A percentile compares a stretch with the other conserved stretches of the same genome.
Conservation (phyloP, 2,329 filamentous ascomycete genomes). For the Colletotrichum sp. region DNA sequence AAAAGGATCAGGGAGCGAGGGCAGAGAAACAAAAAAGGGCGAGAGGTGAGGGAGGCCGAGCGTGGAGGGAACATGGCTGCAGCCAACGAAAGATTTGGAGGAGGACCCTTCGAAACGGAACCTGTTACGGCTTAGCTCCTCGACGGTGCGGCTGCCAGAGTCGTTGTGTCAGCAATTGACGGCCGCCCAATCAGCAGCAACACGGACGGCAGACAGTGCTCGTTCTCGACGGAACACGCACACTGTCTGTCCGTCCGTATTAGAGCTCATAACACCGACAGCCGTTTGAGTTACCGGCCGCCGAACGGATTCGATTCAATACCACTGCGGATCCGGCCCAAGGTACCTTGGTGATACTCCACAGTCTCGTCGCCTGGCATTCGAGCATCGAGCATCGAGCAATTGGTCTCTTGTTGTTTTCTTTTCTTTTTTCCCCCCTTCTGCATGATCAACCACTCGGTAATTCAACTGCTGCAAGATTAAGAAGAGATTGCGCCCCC, state of each 20-base stretch:
- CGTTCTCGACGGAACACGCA: not conserved
- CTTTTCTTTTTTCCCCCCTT: not conserved
- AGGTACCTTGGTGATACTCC: not conserved
- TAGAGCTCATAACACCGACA: not conserved
- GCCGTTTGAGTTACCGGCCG: not conserved
- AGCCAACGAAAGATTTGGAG: not conserved
- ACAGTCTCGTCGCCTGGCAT: not conserved
- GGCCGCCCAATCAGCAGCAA: not conserved
- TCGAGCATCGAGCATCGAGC: not conserved
- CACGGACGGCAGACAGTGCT: not conserved
- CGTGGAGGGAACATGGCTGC: not conserved
- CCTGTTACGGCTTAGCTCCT: not conserved
- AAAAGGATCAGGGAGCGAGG: not conserved
- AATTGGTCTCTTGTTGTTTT: not conserved
- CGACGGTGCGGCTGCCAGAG: not conserved
- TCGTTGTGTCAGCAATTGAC: not conserved
- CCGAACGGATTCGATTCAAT: not conserved
- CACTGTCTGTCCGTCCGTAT: not conserved
- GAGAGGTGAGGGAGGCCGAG: not conserved
- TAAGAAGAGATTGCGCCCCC: not conserved
- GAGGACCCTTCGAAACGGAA: not conserved
- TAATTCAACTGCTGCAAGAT: not conserved
- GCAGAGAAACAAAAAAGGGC: not conserved
- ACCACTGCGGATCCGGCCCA: slow-evolving; percentile 3
- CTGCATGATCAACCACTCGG: not conserved